A percentile compares a stretch with the other conserved stretches of the same genome.
Evolutionary conservation across 176 grass and related monocot species (phyloP).

Genomic region (Pontederia crassipes): DNA sequence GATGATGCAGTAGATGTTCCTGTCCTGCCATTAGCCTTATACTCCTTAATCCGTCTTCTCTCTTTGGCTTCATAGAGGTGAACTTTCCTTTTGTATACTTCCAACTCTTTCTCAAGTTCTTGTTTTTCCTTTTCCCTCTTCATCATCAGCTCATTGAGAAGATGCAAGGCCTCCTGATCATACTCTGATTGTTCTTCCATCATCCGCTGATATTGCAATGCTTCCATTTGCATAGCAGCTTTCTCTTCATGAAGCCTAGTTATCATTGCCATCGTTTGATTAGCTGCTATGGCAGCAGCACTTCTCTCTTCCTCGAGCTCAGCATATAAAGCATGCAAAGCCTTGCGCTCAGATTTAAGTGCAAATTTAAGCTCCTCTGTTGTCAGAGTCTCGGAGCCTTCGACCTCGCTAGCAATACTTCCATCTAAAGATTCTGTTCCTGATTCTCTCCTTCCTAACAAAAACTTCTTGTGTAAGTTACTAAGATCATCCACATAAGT

Average conservation of each 20-base stretch:
- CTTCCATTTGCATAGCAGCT: slow-evolving; percentile 99
- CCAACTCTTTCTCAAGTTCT: slow-evolving; percentile 71
- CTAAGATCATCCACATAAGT: slow-evolving; percentile 30
- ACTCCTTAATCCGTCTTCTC: slow-evolving; percentile 33
- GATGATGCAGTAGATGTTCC: slow-evolving; percentile 68
- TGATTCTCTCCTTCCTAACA: slow-evolving; percentile 32
- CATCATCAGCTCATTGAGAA: slow-evolving; percentile 71
- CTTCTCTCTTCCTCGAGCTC: slow-evolving; percentile 95
- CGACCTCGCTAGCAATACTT: slow-evolving; percentile 35
- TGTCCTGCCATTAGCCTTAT: slow-evolving; percentile 46
- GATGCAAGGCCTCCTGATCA: slow-evolving; percentile 90
- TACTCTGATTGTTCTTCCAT: slow-evolving; percentile 98
- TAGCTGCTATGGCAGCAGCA: slow-evolving; percentile 74
- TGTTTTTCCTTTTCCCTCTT: slow-evolving; percentile 96
- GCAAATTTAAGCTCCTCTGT: slow-evolving; percentile 64
- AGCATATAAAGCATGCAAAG: slow-evolving; percentile 58
- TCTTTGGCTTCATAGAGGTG: slow-evolving; percentile 59
- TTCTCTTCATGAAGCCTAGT: slow-evolving; percentile 98
- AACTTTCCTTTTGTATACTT: slow-evolving; percentile 50
- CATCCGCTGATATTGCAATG: slow-evolving; percentile 89
- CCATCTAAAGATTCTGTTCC: slow-evolving; percentile 50
- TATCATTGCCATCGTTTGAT: slow-evolving; percentile 99
- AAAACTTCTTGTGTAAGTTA: slow-evolving; percentile 34
- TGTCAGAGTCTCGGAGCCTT: slow-evolving; percentile 39
- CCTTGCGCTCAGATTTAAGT: slow-evolving; percentile 39